Percentiles rank a stretch among this genome's conserved stretches.
phyloP scores from a whole-genome alignment of 306 rosid genomes.

The Quercus rubra region DNA sequence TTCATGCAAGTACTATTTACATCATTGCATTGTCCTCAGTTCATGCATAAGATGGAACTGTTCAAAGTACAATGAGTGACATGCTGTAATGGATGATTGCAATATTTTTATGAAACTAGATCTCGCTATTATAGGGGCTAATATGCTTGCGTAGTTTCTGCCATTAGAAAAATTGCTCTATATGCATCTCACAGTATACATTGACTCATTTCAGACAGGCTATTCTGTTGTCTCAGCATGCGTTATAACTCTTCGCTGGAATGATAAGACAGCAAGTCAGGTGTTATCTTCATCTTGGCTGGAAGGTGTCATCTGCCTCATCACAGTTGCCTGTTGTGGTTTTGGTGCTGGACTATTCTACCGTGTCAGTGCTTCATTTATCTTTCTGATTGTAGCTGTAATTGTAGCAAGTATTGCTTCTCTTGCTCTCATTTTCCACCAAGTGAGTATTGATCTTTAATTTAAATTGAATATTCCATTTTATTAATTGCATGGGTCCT shows the following conservation, averaged over 20 bases:
- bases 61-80: background rate
- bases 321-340: constrained; percentile 59
- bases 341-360: constrained; percentile 73
- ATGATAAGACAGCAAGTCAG: constrained; percentile 48
- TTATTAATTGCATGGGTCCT: constrained; percentile 10
- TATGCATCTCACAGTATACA: constrained; percentile 14
- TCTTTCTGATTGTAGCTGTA: constrained; percentile 44
- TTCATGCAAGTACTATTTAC: background rate
- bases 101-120: background rate
- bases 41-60: background rate
- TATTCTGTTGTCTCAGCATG: constrained; percentile 97
- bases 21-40: background rate
- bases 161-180: background rate
- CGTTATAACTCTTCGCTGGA: constrained; percentile 86
- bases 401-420: constrained; percentile 50
- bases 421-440: constrained; percentile 65
- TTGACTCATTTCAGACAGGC: constrained; percentile 78
- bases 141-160: background rate
- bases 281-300: constrained; percentile 52
- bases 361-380: constrained; percentile 42
- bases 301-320: constrained; percentile 81
- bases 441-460: constrained; percentile 42
- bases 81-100: background rate
- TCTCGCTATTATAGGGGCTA: background rate
- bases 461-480: background rate